A percentile compares a stretch with the other conserved stretches of the same genome.
Conservation (phyloP, 2,329 filamentous ascomycete genomes). For the Microcyclospora pomicola region DNA sequence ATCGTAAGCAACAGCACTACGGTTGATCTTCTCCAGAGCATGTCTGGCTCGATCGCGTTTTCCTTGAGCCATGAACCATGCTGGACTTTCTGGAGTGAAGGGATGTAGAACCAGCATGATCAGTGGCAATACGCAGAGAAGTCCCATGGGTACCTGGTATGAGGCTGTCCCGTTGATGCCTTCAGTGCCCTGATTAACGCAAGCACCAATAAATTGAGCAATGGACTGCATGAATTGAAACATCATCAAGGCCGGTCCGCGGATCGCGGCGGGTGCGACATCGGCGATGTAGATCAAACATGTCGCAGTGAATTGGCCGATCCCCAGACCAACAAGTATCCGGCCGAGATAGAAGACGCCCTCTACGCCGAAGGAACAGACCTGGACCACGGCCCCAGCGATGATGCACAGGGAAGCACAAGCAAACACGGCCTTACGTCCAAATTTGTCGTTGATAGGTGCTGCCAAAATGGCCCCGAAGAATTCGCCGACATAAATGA, state of each 20-base stretch:
- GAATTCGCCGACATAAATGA: constrained; percentile 13
- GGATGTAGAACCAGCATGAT: constrained; percentile 11
- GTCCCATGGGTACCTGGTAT: constrained; percentile 9
- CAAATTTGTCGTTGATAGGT: constrained; percentile 12
- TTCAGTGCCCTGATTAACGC: constrained; percentile 12
- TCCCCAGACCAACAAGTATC: constrained; percentile 10
- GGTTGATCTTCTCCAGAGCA: constrained; percentile 10
- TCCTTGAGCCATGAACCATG: constrained; percentile 10
- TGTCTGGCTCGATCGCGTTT: constrained; percentile 8
- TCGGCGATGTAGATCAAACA: constrained; percentile 11
- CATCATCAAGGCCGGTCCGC: constrained; percentile 10
- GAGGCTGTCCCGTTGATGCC: constrained; percentile 9
- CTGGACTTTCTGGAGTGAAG: constrained; percentile 10
- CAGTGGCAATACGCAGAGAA: constrained; percentile 7
- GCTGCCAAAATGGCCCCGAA: constrained; percentile 8
- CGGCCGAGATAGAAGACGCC: constrained; percentile 11
- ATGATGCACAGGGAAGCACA: constrained; percentile 9
- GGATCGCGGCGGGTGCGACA: constrained; percentile 10
- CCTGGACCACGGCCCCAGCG: constrained; percentile 8
- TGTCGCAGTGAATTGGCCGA: constrained; percentile 11
- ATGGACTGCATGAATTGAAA: constrained; percentile 13
- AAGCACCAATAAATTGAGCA: constrained; percentile 11
- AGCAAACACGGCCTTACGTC: constrained; percentile 9
- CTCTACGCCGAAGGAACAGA: constrained; percentile 10
- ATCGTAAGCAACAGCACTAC: constrained; percentile 5